Evolutionary conservation across 495 filamentous ascomycete species (phyloP), one percentile per base, ranked within the genome.

Genomic region (Podospora anserina): DNA sequence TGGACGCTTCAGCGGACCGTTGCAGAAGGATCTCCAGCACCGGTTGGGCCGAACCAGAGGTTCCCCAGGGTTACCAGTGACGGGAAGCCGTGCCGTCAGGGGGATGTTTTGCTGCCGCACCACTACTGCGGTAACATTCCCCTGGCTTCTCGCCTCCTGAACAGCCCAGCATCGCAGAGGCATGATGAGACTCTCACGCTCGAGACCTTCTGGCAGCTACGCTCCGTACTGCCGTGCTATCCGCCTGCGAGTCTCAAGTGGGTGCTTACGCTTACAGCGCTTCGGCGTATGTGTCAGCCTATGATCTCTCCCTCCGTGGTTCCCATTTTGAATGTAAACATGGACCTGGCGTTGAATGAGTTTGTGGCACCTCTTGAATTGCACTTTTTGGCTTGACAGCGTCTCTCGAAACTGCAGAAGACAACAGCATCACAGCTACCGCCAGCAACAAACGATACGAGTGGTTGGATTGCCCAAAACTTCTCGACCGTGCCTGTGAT

Each of bases 161-260:
- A 49, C 4, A 32, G 30, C 7, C 77, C 68, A 71, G 77, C 74
- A 54, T 61, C 55, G 73, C 65, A 71, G 75, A 67, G 74, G 56
- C 61, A 73, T 65, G 66, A 70, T 77, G 78, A 80, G 77, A 78
- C 78, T 71, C 72, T 58, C 62, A 66, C 56, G 70, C 57, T 61
- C 54, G 39, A 49, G 39, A 66, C 28, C 20, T 32, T 63, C 61
- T 49, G 32, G n/a, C 55, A 49, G n/a, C 49, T 49, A 63, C n/a
- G 32, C 19, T 28, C 30, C 61, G 32, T 44, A 6, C 30, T 28
- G 20, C 16, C 59, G 28, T 58, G 26, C 3, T 61, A 61, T 49
- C 39, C 39, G 39, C 2, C 39, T 49, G 3, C 39, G 9, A 49
- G 39, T 16, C 39, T 18, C 39, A 16, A 49, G 39, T 49, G 15